Evolutionary conservation across 2,329 filamentous ascomycete species (phyloP).

Genomic region (Apiospora arundinis): DNA sequence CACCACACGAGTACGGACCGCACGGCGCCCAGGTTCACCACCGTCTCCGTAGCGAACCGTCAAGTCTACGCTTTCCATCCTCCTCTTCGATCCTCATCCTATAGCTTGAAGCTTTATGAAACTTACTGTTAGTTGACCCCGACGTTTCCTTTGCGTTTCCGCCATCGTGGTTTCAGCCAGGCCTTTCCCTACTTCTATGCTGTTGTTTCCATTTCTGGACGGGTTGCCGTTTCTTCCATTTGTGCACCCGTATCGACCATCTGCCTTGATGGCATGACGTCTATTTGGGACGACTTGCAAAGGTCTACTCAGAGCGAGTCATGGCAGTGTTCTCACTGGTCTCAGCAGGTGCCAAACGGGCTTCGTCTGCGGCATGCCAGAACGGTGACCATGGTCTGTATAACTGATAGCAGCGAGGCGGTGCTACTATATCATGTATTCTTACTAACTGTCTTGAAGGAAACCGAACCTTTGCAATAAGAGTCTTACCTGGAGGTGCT

Average conservation of each 20-base stretch:
- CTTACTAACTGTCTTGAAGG: neutral
- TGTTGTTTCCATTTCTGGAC: neutral
- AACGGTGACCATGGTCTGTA: neutral
- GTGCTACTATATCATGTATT: neutral
- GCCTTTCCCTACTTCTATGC: neutral
- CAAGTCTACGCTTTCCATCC: neutral
- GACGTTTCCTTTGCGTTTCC: neutral
- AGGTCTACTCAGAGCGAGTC: conserved; percentile 13
- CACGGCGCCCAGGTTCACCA: neutral
- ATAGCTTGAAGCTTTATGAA: conserved; percentile 5
- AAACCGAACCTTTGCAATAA: neutral
- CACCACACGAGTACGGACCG: conserved; percentile 4
- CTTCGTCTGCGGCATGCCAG: neutral
- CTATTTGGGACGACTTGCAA: conserved; percentile 2
- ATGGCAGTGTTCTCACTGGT: conserved; percentile 19
- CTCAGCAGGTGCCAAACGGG: conserved; percentile 8
- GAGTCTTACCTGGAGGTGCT: neutral
- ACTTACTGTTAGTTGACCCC: conserved; percentile 7
- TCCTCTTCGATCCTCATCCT: conserved; percentile 13
- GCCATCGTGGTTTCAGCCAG: neutral
- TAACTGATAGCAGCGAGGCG: neutral
- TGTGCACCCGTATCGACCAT: neutral
- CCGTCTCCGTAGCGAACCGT: conserved; percentile 2
- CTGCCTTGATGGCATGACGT: conserved; percentile 9
- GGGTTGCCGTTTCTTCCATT: neutral